Evolutionary conservation across 768 basidiomycete genomes (phyloP), one percentile per base, ranked within the genome.

Genomic region (Psilocybe subaeruginosa): DNA sequence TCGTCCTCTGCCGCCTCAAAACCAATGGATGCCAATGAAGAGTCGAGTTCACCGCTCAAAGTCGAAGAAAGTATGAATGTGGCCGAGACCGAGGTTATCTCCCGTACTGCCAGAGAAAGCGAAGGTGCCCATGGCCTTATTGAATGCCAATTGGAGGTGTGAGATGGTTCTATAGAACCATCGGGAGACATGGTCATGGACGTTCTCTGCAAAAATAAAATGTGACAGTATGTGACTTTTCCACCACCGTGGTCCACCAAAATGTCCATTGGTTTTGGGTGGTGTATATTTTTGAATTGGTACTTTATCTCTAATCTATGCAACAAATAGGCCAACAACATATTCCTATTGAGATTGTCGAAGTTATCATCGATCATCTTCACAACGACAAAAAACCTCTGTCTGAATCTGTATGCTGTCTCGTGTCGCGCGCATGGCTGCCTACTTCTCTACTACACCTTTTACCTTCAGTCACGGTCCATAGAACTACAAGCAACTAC

Each of bases 71-170:
- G 81, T 61, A 89, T 82, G 69, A 94, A 93, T 0, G 91, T 93
- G 8, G 85, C 91, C 1, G 92, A 93, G 46, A 93, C 92, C 0
- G 92, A 93, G 23, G 93, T 92, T 54, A 94, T 87, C 78, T 94
- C 92, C 46, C 85, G 82, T 45, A 93, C 89, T 11, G 82, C 76
- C 12, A 94, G 83, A 1, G 85, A 81, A n/a, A 93, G 77, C 33
- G 85, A 86, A 39, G 88, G 87, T 4, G 82, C 79, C 88, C 90
- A 93, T 6, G 91, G 92, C 12, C 91, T 83, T 65, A 93, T 87
- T 9, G 88, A 77, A 60, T 86, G 86, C 92, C 92, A 93, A 57
- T 60, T 67, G 3, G 72, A 72, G 48, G 70, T 69, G 29, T 74
- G 64, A 49, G 57, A 41, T 39, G 29, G 49, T 37, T 46, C 60